Conservation (phyloP, 805 yeast genomes). For the Ogataea paradorogensis region DNA sequence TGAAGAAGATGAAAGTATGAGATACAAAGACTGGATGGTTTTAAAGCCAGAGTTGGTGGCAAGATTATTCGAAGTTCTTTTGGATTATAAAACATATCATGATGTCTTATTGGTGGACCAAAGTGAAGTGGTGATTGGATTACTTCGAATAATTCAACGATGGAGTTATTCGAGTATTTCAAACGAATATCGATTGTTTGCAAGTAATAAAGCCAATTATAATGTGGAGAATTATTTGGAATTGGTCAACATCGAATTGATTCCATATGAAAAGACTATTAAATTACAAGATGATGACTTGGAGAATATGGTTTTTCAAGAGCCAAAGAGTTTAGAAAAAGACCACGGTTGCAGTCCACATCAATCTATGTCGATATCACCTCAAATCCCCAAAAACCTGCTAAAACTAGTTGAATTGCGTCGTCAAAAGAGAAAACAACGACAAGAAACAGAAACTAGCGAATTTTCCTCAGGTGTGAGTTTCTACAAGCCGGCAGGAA, state of each 20-base stretch:
- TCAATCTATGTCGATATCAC: slow-evolving; percentile 58
- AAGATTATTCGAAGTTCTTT: slow-evolving; percentile 60
- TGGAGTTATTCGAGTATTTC: slow-evolving; percentile 86
- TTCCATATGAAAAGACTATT: slow-evolving; percentile 35
- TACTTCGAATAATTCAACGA: slow-evolving; percentile 76
- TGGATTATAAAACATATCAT: slow-evolving; percentile 57
- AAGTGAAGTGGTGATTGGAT: slow-evolving; percentile 75
- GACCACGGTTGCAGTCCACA: slow-evolving; percentile 9
- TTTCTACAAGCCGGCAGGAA: slow-evolving; percentile 32
- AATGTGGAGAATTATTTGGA: slow-evolving; percentile 82
- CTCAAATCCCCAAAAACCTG: slow-evolving; percentile 64
- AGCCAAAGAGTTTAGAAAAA: slow-evolving; percentile 5
- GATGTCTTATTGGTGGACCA: slow-evolving; percentile 77
- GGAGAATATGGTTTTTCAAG: slow-evolving; percentile 4
- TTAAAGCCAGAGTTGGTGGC: slow-evolving; percentile 63
- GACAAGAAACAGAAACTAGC: slow-evolving; percentile 6
- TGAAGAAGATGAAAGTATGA: slow-evolving; percentile 26
- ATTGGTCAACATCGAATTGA: slow-evolving; percentile 54
- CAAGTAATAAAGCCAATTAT: slow-evolving; percentile 68
- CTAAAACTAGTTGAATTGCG: slow-evolving; percentile 52
- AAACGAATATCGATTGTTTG: slow-evolving; percentile 77
- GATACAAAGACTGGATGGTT: slow-evolving; percentile 63
- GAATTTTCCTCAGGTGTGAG: slow-evolving; percentile 8
- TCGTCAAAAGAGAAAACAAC: slow-evolving; percentile 35
- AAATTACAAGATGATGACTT: slow-evolving; percentile 10